A percentile compares a stretch with the other conserved stretches of the same genome.
phyloP scores from a whole-genome alignment of 768 basidiomycete species.

The Leccinum ochraceum region DNA sequence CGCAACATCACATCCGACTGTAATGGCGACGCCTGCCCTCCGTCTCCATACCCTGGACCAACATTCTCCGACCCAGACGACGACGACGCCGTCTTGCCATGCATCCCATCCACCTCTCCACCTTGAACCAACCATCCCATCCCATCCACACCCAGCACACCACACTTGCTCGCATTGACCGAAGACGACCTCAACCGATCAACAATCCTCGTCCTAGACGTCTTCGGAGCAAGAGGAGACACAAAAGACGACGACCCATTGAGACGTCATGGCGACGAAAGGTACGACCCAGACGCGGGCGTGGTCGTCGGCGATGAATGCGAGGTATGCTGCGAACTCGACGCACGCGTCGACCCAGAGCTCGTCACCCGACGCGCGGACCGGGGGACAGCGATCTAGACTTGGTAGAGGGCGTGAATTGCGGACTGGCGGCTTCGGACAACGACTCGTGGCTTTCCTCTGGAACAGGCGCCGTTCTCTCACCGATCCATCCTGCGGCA shows the following conservation, averaged over 20 bases:
- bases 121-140: conserved; percentile 15
- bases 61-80: conserved; percentile 10
- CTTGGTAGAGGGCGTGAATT: conserved; percentile 9
- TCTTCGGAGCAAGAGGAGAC: too few species aligned
- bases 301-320: too few species aligned
- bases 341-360: conserved; percentile 1
- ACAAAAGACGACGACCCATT: too few species aligned
- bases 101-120: conserved; percentile 12
- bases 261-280: conserved; percentile 5
- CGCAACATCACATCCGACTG: background rate
- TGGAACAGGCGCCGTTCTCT: background rate
- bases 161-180: conserved; percentile 22
- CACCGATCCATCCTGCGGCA: conserved; percentile 6
- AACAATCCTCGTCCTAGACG: conserved; percentile 26
- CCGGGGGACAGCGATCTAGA: conserved; percentile 20
- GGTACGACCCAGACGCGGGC: background rate
- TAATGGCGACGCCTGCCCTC: background rate
- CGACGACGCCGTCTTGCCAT: background rate
- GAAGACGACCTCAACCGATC: conserved; percentile 28
- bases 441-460: background rate
- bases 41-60: conserved; percentile 1
- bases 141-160: conserved; percentile 4
- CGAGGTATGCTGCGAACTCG: too few species aligned
- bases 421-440: background rate
- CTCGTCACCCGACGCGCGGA: conserved; percentile 5